phyloP scores from a whole-genome alignment of 331 rosid genomes.

The Prunus yedoensis region DNA sequence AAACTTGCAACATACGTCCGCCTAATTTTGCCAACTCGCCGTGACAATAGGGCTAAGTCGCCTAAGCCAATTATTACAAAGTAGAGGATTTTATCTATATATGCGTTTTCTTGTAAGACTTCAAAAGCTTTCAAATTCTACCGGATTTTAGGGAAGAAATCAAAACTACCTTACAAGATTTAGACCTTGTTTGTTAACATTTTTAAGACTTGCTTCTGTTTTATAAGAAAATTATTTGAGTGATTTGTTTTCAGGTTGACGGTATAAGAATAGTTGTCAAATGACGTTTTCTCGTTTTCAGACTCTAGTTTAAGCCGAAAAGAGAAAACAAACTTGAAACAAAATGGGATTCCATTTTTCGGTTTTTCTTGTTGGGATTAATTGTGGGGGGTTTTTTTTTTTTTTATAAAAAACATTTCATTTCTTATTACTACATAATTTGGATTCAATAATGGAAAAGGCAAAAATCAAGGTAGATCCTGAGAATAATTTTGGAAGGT shows the following conservation, averaged over 20 bases:
- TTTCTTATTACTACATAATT: too few relatives aligned
- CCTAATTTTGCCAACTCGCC: slow-evolving; percentile 7
- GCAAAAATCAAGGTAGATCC: too few relatives aligned
- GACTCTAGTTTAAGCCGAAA: too few relatives aligned
- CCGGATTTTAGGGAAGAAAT: neutral
- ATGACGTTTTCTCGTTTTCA: too few relatives aligned
- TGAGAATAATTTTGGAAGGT: too few relatives aligned
- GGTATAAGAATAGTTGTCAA: too few relatives aligned
- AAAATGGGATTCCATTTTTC: neutral
- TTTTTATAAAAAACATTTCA: neutral
- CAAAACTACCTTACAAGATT: neutral
- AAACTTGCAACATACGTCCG: neutral
- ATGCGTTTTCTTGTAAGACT: neutral
- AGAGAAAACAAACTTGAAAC: neutral
- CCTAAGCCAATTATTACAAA: neutral
- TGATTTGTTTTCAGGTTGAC: too few relatives aligned
- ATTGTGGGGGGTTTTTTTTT: neutral
- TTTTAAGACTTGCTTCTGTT: neutral
- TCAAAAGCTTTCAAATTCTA: neutral
- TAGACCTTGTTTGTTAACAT: neutral
- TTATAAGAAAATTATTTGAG: neutral
- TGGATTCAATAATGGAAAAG: too few relatives aligned
- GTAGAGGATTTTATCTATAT: neutral
- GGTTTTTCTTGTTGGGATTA: neutral
- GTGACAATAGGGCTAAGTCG: slow-evolving; percentile 8